These are phyloP conservation scores for Penicillium paneum DNA, from an alignment of 2,329 filamentous ascomycete genomes.

Conservation along the genomic window DNA sequence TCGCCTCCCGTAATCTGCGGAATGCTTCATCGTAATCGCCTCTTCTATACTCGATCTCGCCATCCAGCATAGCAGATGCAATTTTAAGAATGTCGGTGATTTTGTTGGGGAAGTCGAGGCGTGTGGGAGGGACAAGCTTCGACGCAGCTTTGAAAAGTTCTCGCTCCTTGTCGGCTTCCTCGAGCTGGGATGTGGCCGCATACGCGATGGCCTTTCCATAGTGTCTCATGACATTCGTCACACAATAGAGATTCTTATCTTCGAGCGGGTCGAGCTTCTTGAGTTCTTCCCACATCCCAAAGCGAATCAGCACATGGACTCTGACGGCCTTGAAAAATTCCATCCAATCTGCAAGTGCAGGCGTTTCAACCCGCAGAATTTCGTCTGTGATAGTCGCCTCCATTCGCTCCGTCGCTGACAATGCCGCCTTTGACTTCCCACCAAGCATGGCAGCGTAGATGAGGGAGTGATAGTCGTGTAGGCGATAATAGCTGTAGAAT, in stretches of 20 bases:
- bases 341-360: conserved; percentile 75
- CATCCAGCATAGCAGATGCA: conserved; percentile 63
- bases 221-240: conserved; percentile 64
- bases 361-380: conserved; percentile 61
- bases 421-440: conserved; percentile 58
- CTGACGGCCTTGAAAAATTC: conserved; percentile 67
- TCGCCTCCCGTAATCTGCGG: conserved; percentile 53
- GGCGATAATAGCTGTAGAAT: conserved; percentile 73
- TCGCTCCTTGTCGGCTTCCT: conserved; percentile 53
- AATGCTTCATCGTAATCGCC: conserved; percentile 59
- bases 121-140: conserved; percentile 53
- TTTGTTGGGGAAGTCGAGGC: conserved; percentile 66
- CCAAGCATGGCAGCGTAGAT: conserved; percentile 76
- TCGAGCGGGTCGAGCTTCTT: conserved; percentile 53
- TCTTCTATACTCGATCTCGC: conserved; percentile 67
- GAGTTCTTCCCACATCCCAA: conserved; percentile 69
- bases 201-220: conserved; percentile 67
- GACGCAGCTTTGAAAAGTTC: conserved; percentile 52
- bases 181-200: conserved; percentile 55
- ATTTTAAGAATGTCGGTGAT: conserved; percentile 61
- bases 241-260: conserved; percentile 62
- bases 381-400: conserved; percentile 62
- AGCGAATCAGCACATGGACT: conserved; percentile 67
- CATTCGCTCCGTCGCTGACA: conserved; percentile 58
- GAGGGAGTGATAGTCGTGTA: conserved; percentile 69